A percentile compares a stretch with the other conserved stretches of the same genome.
These are phyloP conservation scores for Petasospora rhodanensis DNA, from an alignment of 1,139 yeast species.

Conservation along the genomic window DNA sequence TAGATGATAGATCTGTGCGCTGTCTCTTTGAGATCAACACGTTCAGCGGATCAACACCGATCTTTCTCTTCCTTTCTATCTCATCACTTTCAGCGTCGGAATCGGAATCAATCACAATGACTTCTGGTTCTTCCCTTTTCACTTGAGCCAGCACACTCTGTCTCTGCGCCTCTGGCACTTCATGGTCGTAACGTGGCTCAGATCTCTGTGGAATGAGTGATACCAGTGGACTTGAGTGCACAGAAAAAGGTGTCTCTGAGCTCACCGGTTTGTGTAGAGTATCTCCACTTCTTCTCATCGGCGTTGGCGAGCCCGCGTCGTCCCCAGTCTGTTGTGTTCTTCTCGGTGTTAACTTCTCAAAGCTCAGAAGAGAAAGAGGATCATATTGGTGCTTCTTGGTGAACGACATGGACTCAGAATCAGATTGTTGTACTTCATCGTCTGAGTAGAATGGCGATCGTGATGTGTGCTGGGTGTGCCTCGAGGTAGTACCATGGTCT, in stretches of 20 bases:
- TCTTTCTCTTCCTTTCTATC: not conserved
- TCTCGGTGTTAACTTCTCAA: too few species aligned
- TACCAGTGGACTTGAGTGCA: not conserved
- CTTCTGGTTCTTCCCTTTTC: not conserved
- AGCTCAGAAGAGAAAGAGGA: too few species aligned
- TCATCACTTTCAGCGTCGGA: not conserved
- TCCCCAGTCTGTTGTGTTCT: too few species aligned
- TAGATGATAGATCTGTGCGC: not conserved
- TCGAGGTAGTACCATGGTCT: too few species aligned
- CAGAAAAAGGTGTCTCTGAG: not conserved
- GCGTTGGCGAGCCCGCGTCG: too few species aligned
- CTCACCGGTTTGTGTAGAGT: not conserved
- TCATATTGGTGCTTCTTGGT: too few species aligned
- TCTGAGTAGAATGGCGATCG: too few species aligned
- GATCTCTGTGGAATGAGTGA: not conserved
- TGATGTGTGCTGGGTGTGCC: too few species aligned
- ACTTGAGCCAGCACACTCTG: too few species aligned
- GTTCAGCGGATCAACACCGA: not conserved
- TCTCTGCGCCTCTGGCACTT: not conserved
- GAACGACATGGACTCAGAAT: too few species aligned
- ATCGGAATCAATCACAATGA: constrained; percentile 1
- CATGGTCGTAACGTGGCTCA: not conserved
- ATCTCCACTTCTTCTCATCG: not conserved
- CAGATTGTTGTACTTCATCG: too few species aligned
- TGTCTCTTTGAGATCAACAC: constrained; percentile 2